Evolutionary conservation across 768 basidiomycete genomes (phyloP), one percentile per base, ranked within the genome.

Genomic region (Tulasnella sp.): DNA sequence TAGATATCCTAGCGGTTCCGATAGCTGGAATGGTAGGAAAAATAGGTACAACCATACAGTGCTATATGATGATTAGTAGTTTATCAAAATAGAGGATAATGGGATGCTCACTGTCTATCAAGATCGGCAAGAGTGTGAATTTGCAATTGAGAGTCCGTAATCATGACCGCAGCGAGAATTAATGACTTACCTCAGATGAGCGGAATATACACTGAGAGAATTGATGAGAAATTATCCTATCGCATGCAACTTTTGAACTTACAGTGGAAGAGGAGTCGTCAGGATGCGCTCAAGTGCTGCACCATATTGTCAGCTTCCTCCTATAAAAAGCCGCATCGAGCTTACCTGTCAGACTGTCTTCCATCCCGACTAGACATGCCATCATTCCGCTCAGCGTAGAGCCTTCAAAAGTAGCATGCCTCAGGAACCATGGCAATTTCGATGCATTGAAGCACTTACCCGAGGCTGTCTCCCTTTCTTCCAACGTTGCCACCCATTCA

Each of bases 1-100:
- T 60, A 75, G 73, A 70, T 79, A 83, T 9, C 65, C 68, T 57
- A 83, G 78, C 29, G 72, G 71, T 37, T 66, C 66, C 45, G 79
- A 73, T 5, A 83, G 70, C 62, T 86, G 82, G 72, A 86, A 83
- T 1, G 82, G 83, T 1, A 86, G 68, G 63, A 81, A 78, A 68
- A 84, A 81, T 2, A 83, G 71, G 62, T 83, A 86, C 20, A 80
- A 61, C 79, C 77, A 81, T 32, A 81, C 76, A 34, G 77, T 79
- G 60, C 77, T 66, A 44, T 5, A 28, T 29, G 40, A 9, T 47
- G 33, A 20, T 3, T 5, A 25, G 13, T 20, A 10, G 25, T 8
- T 40, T 20, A 25, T 5, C 27, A 15, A 20, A 19, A 37, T 6
- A 10, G 16, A 24, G 22, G 12, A 37, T 15, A 2, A 1, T 16